Conservation (phyloP, 2,329 filamentous ascomycete genomes). For the Nemania sp. region DNA sequence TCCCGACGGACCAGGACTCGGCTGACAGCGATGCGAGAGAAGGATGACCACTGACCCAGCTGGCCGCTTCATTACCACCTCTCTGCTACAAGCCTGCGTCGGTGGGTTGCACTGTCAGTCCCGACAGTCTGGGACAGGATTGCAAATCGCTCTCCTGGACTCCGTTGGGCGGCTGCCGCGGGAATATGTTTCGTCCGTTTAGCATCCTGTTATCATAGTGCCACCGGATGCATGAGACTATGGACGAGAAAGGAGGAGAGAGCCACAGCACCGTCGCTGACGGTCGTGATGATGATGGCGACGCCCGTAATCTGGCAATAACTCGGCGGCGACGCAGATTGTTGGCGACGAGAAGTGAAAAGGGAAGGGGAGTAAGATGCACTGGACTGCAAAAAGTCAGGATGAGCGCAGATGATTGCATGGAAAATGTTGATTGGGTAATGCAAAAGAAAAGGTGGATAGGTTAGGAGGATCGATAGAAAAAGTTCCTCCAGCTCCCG, state of each 20-base stretch:
- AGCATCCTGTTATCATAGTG: slow-evolving; percentile 5
- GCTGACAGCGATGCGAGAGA: slow-evolving; percentile 10
- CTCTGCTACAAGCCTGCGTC: slow-evolving; percentile 3
- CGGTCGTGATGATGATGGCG: neutral
- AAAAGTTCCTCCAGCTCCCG: neutral
- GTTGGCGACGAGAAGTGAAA: neutral
- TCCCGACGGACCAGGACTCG: neutral
- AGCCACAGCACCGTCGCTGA: neutral
- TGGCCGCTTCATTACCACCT: slow-evolving; percentile 2
- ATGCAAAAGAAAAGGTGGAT: neutral
- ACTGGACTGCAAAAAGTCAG: too few species aligned
- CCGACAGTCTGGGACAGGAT: slow-evolving; percentile 25
- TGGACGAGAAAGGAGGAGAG: slow-evolving; percentile 19
- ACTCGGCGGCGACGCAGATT: neutral
- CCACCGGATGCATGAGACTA: slow-evolving; percentile 16
- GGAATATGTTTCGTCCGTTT: slow-evolving; percentile 17
- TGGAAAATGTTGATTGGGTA: too few species aligned
- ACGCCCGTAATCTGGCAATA: neutral
- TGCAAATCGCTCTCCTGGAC: slow-evolving; percentile 18
- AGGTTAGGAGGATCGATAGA: neutral
- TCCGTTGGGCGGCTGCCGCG: slow-evolving; percentile 23
- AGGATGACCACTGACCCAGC: slow-evolving; percentile 5
- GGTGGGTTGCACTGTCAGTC: slow-evolving; percentile 21
- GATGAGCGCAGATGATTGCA: too few species aligned
- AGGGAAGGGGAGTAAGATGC: too few species aligned